These are phyloP conservation scores for Leccinum griseonigrum DNA, from an alignment of 1,284 basidiomycete species.

Conservation along the genomic window DNA sequence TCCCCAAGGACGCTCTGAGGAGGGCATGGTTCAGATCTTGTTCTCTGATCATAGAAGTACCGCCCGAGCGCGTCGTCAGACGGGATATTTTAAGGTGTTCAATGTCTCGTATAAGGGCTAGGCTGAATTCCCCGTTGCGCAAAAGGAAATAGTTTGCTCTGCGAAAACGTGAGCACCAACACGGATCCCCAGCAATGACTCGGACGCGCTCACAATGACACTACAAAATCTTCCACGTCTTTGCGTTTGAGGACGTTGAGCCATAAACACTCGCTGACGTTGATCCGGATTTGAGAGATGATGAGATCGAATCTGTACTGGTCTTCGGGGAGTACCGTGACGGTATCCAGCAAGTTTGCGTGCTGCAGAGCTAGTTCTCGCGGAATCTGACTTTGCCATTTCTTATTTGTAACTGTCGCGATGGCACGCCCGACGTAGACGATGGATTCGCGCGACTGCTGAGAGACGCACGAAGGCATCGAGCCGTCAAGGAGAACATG, in stretches of 20 bases:
- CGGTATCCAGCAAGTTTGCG: constrained; percentile 59
- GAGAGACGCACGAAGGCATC: constrained; percentile 72
- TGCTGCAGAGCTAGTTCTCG: constrained; percentile 61
- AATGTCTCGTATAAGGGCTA: constrained; percentile 79
- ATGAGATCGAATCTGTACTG: constrained; percentile 73
- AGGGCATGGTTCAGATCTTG: constrained; percentile 83
- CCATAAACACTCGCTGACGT: constrained; percentile 90
- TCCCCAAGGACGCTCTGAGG: constrained; percentile 80
- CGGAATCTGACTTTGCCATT: constrained; percentile 75
- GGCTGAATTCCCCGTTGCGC: constrained; percentile 82
- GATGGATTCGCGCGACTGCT: constrained; percentile 75
- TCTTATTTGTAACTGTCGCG: constrained; percentile 77
- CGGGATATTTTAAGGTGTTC: constrained; percentile 76
- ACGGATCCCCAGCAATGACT: constrained; percentile 2
- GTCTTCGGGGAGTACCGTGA: constrained; percentile 59
- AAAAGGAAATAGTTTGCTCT: constrained; percentile 85
- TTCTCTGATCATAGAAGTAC: constrained; percentile 77
- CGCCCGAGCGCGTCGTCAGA: constrained; percentile 60
- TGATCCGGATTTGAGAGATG: constrained; percentile 67
- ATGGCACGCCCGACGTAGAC: constrained; percentile 86
- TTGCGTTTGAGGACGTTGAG: constrained; percentile 80
- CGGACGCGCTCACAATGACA: constrained; percentile 55
- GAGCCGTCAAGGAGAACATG: constrained; percentile 59
- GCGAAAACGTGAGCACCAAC: constrained; percentile 21
- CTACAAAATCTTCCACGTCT: constrained; percentile 76